phyloP scores from a whole-genome alignment of 305 asterid species.

The Fraxinus baroniana region DNA sequence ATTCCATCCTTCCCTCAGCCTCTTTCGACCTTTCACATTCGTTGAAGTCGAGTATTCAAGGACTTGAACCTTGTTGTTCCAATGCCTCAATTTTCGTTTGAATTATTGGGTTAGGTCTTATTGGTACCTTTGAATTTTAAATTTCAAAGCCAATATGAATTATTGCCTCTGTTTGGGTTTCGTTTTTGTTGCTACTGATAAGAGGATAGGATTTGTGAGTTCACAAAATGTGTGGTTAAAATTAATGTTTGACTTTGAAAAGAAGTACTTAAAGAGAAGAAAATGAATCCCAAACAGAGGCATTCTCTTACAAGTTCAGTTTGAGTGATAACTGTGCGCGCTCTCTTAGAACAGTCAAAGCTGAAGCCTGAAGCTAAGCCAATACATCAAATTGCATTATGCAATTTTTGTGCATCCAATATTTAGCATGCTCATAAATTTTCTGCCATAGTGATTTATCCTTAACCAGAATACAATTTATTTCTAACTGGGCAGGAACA shows the following conservation, averaged over 20 bases:
- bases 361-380: background rate
- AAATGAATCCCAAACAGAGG: background rate
- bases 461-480: constrained; percentile 1
- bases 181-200: too few relatives aligned
- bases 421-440: background rate
- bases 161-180: background rate
- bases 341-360: constrained; percentile 15
- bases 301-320: background rate
- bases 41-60: constrained; percentile 11
- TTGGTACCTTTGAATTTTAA: constrained; percentile 14
- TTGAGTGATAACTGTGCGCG: background rate
- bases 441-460: background rate
- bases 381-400: background rate
- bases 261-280: too few relatives aligned
- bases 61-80: background rate
- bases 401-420: background rate
- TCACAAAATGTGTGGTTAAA: too few relatives aligned
- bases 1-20: background rate
- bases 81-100: background rate
- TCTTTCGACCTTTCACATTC: constrained; percentile 6
- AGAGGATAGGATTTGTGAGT: too few relatives aligned
- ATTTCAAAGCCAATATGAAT: background rate
- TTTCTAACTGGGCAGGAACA: constrained; percentile 62
- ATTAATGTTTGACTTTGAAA: too few relatives aligned
- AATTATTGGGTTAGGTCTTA: background rate